Percentiles rank a stretch among this genome's conserved stretches.
These are phyloP conservation scores for Pholiota adiposa DNA, from an alignment of 1,284 basidiomycete genomes.

Conservation along the genomic window DNA sequence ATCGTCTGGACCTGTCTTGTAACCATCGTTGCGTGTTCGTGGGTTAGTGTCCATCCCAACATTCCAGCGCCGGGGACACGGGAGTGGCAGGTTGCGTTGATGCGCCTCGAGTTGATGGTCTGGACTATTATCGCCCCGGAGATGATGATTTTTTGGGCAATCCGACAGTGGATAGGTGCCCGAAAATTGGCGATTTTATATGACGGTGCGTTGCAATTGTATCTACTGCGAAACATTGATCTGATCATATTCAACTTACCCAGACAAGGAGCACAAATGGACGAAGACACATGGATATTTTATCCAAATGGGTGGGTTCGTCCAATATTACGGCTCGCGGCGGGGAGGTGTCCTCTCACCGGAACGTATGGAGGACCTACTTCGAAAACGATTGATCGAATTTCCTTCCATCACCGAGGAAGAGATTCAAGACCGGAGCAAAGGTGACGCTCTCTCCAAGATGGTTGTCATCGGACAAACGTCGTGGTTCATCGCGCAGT, in stretches of 20 bases:
- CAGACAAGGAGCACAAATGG: conserved; percentile 19
- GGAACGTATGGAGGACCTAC: conserved; percentile 15
- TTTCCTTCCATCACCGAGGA: conserved; percentile 28
- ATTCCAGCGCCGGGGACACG: conserved; percentile 26
- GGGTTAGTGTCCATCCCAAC: conserved; percentile 40
- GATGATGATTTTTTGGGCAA: conserved; percentile 21
- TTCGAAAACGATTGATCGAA: conserved; percentile 22
- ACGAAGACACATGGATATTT: conserved; percentile 24
- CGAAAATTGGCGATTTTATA: conserved; percentile 9
- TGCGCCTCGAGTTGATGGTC: conserved; percentile 27
- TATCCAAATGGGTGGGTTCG: conserved; percentile 26
- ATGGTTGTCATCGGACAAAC: conserved; percentile 35
- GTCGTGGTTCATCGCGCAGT: conserved; percentile 35
- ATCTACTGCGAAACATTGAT: background rate
- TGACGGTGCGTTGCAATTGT: conserved; percentile 10
- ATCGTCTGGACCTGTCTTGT: conserved; percentile 37
- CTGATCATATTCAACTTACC: background rate
- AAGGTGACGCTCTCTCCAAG: conserved; percentile 38
- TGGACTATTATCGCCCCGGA: conserved; percentile 20
- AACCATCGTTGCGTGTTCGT: conserved; percentile 35
- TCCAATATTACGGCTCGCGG: conserved; percentile 18
- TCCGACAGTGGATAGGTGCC: conserved; percentile 20
- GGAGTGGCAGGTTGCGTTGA: conserved; percentile 4
- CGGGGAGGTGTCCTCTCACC: conserved; percentile 15
- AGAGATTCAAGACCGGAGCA: conserved; percentile 40